These are phyloP conservation scores for Iris macrosiphon DNA, from an alignment of 106 monocot genomes.

Conservation along the genomic window DNA sequence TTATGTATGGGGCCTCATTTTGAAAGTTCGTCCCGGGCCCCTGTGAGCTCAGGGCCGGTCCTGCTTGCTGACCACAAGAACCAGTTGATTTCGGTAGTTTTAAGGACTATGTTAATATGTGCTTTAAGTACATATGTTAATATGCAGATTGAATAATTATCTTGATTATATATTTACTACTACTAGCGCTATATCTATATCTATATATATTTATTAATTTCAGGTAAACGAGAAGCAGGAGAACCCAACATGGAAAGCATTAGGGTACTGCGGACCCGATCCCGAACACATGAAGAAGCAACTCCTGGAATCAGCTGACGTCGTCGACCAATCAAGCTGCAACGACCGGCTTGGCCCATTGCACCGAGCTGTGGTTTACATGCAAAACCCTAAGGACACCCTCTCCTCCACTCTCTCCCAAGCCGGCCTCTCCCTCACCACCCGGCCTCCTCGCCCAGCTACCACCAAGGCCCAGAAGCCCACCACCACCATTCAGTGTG, in stretches of 20 bases:
- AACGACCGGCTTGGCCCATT: conserved; percentile 9
- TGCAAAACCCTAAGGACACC: background rate
- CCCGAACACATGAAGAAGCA: background rate
- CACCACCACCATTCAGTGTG: conserved; percentile 30
- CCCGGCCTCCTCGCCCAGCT: background rate
- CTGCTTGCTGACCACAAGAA: no score
- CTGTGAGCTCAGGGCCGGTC: no score
- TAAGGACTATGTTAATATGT: no score
- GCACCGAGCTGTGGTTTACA: conserved; percentile 9
- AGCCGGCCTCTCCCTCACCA: conserved; percentile 11
- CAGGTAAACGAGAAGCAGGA: conserved; percentile 35
- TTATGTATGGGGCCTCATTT: no score
- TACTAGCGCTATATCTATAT: no score
- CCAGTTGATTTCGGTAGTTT: no score
- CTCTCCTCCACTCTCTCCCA: conserved; percentile 9
- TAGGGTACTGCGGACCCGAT: conserved; percentile 50
- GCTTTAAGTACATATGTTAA: no score
- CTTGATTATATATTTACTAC: no score
- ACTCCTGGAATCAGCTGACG: background rate
- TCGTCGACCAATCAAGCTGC: background rate
- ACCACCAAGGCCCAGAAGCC: background rate
- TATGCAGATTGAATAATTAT: no score
- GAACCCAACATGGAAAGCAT: conserved; percentile 41
- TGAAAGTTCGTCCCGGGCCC: no score
- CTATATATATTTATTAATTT: no score